Evolutionary conservation across 2,329 filamentous ascomycete genomes (phyloP).

Genomic region (Metarhizium humberi): DNA sequence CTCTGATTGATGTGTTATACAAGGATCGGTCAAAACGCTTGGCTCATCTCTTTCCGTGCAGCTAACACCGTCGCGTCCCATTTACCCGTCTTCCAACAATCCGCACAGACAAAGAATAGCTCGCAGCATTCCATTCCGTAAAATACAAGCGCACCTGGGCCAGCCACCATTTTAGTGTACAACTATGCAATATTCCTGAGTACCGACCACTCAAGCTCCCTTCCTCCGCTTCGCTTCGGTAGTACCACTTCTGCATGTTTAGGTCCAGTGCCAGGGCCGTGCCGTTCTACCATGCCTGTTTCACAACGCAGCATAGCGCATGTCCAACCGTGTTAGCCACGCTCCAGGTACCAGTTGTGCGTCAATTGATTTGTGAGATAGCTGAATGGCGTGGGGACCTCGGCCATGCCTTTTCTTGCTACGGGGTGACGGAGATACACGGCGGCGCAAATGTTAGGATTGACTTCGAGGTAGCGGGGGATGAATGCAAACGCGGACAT

Average conservation of each 20-base stretch:
- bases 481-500: conserved; percentile 94
- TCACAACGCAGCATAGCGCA: not conserved
- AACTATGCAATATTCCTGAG: no score
- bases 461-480: conserved; percentile 91
- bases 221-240: no score
- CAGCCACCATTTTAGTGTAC: not conserved
- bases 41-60: not conserved
- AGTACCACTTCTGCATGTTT: not conserved
- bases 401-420: conserved; percentile 68
- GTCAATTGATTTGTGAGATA: conserved; percentile 66
- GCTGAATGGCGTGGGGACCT: conserved; percentile 76
- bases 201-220: not conserved
- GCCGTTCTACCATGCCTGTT: not conserved
- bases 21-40: not conserved
- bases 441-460: conserved; percentile 91
- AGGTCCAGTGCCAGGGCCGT: not conserved
- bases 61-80: not conserved
- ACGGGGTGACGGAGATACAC: conserved; percentile 94
- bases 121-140: not conserved
- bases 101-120: not conserved
- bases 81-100: not conserved
- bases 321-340: conserved; percentile 44
- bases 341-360: conserved; percentile 88
- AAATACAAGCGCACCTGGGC: not conserved
- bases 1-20: not conserved